Conservation (phyloP, 495 filamentous ascomycete genomes). For the Penicillium argentinense region DNA sequence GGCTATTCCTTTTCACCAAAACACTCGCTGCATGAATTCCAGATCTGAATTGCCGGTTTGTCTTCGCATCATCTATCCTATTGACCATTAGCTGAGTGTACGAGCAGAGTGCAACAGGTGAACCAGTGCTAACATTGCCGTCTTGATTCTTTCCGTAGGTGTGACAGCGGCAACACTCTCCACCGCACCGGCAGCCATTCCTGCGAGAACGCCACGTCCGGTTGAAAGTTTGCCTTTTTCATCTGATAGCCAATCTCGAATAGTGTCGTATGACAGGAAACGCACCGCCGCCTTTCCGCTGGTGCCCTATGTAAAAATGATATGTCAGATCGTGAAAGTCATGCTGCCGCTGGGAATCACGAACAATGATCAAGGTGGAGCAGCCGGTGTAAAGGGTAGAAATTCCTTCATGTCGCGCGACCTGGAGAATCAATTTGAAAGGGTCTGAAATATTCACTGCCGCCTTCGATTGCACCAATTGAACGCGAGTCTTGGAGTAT, state of each 20-base stretch:
- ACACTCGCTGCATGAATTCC: constrained; percentile 49
- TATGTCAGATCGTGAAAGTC: background rate
- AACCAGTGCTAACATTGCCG: constrained; percentile 49
- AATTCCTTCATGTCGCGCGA: constrained; percentile 54
- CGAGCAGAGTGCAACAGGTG: no score
- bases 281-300: constrained; percentile 67
- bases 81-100: background rate
- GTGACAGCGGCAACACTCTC: constrained; percentile 62
- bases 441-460: constrained; percentile 50
- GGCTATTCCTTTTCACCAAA: constrained; percentile 51
- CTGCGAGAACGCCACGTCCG: constrained; percentile 55
- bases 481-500: constrained; percentile 65
- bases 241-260: constrained; percentile 60
- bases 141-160: constrained; percentile 67
- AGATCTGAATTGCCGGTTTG: constrained; percentile 48
- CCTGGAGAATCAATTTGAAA: constrained; percentile 48
- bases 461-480: constrained; percentile 50
- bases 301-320: constrained; percentile 34
- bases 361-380: constrained; percentile 53
- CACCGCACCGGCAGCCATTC: constrained; percentile 61
- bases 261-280: constrained; percentile 64
- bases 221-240: constrained; percentile 56
- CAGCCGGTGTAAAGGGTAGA: constrained; percentile 64
- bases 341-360: background rate
- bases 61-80: constrained; percentile 63